phyloP scores from a whole-genome alignment of 768 basidiomycete genomes.

The Tylopilus cervinicoccineus region DNA sequence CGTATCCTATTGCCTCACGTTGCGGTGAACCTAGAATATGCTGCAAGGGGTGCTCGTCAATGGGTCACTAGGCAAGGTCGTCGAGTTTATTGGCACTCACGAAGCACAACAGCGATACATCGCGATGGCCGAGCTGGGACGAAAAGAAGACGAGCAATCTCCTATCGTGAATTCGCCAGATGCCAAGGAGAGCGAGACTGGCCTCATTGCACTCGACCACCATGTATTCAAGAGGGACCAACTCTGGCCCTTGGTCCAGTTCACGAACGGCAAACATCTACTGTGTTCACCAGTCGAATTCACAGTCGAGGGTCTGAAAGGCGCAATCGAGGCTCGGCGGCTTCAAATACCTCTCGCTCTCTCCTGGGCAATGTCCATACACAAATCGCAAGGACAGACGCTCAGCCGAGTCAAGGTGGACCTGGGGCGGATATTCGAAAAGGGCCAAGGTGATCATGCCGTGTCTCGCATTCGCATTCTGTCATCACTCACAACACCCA shows the following conservation, averaged over 20 bases:
- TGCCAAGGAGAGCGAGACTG: neutral
- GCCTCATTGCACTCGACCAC: constrained; percentile 16
- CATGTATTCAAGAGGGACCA: constrained; percentile 15
- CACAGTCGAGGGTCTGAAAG: constrained; percentile 30
- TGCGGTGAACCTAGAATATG: constrained; percentile 27
- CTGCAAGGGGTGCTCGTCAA: constrained; percentile 56
- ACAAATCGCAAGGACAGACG: constrained; percentile 98
- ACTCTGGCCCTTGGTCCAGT: constrained; percentile 35
- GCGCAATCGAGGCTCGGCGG: constrained; percentile 33
- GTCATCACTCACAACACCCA: neutral
- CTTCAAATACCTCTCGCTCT: constrained; percentile 76
- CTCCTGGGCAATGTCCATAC: constrained; percentile 98
- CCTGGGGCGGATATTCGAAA: constrained; percentile 86
- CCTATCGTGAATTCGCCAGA: neutral
- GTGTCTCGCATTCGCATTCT: neutral
- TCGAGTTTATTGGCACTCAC: constrained; percentile 28
- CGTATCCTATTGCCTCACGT: neutral
- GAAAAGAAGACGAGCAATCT: constrained; percentile 6
- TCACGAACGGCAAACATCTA: constrained; percentile 28
- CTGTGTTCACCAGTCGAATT: constrained; percentile 35
- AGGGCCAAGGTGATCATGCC: constrained; percentile 47
- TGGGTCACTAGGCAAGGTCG: constrained; percentile 82
- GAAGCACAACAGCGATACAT: constrained; percentile 28
- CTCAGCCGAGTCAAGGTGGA: constrained; percentile 93
- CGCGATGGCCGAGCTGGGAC: constrained; percentile 26